Evolutionary conservation across 2,329 filamentous ascomycete species (phyloP).

Genomic region (Didymella pomorum): DNA sequence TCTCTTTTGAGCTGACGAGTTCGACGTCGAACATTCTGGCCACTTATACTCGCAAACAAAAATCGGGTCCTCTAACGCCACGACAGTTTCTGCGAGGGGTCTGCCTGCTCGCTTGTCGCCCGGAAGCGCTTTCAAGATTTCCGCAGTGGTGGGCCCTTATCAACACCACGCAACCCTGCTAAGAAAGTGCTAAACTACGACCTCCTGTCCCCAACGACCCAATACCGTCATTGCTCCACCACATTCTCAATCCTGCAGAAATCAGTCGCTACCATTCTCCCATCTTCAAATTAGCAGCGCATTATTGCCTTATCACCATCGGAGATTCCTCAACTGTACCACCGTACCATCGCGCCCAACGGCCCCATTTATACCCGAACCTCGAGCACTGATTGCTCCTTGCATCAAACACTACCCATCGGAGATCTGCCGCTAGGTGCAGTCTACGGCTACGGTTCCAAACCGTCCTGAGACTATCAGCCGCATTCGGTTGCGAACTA

Average conservation of each 20-base stretch:
- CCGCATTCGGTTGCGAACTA: constrained; percentile 21
- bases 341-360: constrained; percentile 18
- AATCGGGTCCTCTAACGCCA: constrained; percentile 33
- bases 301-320: constrained; percentile 4
- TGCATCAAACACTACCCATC: constrained; percentile 25
- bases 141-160: constrained; percentile 31
- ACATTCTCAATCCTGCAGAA: constrained; percentile 1
- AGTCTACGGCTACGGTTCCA: constrained; percentile 25
- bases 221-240: constrained; percentile 15
- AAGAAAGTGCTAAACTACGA: constrained; percentile 10
- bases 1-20: constrained; percentile 38
- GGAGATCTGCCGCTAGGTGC: constrained; percentile 30
- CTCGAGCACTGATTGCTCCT: constrained; percentile 26
- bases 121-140: constrained; percentile 24
- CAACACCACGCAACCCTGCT: constrained; percentile 28
- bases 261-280: constrained; percentile 4
- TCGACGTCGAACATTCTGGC: constrained; percentile 45
- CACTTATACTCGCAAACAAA: constrained; percentile 32
- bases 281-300: background rate
- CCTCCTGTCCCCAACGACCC: constrained; percentile 17
- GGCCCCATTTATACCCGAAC: constrained; percentile 32
- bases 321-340: constrained; percentile 13
- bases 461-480: constrained; percentile 24
- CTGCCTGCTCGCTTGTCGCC: constrained; percentile 23
- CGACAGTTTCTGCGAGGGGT: constrained; percentile 24